Percentiles rank a stretch among this genome's conserved stretches.
Conservation (phyloP, 73 alveolate species). For the Paramecium primaurelia region DNA sequence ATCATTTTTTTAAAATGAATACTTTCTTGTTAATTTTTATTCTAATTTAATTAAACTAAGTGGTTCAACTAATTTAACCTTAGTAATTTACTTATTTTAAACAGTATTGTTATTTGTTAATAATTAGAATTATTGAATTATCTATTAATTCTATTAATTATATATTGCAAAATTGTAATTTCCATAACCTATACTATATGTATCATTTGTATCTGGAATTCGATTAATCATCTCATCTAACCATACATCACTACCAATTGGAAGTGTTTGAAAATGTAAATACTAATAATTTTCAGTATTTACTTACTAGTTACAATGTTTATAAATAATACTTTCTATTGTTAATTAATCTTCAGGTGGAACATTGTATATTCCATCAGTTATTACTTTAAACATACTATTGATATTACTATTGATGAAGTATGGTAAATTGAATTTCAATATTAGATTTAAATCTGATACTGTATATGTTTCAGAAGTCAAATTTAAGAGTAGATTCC, state of each 20-base stretch:
- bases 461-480: neutral
- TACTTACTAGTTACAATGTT: neutral
- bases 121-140: neutral
- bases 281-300: neutral
- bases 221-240: conserved; percentile 7
- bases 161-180: neutral
- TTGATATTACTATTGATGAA: neutral
- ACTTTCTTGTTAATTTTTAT: neutral
- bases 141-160: neutral
- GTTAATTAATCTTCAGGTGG: neutral
- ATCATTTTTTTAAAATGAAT: neutral
- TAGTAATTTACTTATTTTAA: neutral
- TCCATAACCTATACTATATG: neutral
- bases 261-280: neutral
- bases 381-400: neutral
- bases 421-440: neutral
- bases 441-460: neutral
- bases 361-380: neutral
- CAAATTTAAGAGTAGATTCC: neutral
- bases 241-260: conserved; percentile 13
- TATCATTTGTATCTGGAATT: neutral
- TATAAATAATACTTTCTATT: neutral
- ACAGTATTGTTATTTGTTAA: neutral
- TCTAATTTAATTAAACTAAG: neutral
- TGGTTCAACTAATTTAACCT: neutral